Evolutionary conservation across 257 asterid species (phyloP).

Genomic region (Ehretia macrophylla): DNA sequence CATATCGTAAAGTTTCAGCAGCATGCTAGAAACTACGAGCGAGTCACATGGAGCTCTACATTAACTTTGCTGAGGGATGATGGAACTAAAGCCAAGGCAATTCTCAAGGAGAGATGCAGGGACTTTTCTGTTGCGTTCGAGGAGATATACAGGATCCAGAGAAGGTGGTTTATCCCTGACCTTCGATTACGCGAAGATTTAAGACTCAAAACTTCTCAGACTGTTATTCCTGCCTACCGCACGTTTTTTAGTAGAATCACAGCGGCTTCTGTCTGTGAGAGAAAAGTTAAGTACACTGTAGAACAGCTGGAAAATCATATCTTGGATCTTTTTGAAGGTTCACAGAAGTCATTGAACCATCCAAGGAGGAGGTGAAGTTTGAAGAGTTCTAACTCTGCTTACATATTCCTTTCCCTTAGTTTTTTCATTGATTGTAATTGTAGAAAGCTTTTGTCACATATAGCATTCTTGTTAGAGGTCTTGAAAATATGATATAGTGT

Average conservation of each 20-base stretch:
- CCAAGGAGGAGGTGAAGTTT: slow-evolving; percentile 33
- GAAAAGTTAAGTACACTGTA: slow-evolving; percentile 54
- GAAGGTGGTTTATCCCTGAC: slow-evolving; percentile 63
- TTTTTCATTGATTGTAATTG: too few relatives aligned
- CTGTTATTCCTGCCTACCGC: slow-evolving; percentile 49
- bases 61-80: slow-evolving; percentile 35
- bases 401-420: too few relatives aligned
- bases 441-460: too few relatives aligned
- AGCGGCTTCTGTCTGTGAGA: slow-evolving; percentile 32
- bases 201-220: slow-evolving; percentile 35
- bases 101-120: slow-evolving; percentile 53
- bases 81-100: slow-evolving; percentile 41
- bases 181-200: slow-evolving; percentile 48
- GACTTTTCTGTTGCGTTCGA: slow-evolving; percentile 48
- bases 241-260: slow-evolving; percentile 27
- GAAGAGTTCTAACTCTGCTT: background rate
- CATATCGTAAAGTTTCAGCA: slow-evolving; percentile 38
- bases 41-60: slow-evolving; percentile 47
- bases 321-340: slow-evolving; percentile 57
- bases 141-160: slow-evolving; percentile 57
- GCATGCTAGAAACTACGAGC: slow-evolving; percentile 45
- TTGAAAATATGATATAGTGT: too few relatives aligned
- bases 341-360: slow-evolving; percentile 40
- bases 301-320: slow-evolving; percentile 51
- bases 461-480: too few relatives aligned